Percentiles rank a stretch among this genome's conserved stretches.
These are phyloP conservation scores for Biancaea sappan DNA, from an alignment of 306 rosid species.

Conservation along the genomic window DNA sequence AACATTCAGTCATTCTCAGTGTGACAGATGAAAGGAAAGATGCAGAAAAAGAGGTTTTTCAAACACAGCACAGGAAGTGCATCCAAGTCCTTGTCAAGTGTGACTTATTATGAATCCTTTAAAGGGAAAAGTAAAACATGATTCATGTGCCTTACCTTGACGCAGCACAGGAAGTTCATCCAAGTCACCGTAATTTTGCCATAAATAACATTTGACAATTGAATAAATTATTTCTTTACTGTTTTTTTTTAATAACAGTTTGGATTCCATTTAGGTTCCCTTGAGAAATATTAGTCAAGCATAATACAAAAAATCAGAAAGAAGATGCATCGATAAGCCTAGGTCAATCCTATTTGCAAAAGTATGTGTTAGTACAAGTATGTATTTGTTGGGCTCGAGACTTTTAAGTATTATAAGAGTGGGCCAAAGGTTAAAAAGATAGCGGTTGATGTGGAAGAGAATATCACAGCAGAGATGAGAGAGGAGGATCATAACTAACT, in stretches of 20 bases:
- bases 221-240: background rate
- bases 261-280: constrained; percentile 1
- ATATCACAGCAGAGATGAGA: no score
- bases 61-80: background rate
- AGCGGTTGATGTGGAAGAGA: no score
- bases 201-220: background rate
- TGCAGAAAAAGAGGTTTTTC: background rate
- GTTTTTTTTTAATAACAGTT: background rate
- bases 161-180: no score
- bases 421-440: no score
- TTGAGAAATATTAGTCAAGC: background rate
- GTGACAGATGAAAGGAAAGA: constrained; percentile 8
- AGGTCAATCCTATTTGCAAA: background rate
- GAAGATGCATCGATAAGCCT: background rate
- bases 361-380: background rate
- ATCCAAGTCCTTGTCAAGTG: constrained; percentile 29
- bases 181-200: no score
- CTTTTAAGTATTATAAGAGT: no score
- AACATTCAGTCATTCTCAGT: background rate
- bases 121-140: constrained; percentile 5
- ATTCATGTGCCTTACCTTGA: background rate
- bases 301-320: background rate
- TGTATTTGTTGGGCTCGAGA: no score
- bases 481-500: no score
- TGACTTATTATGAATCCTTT: constrained; percentile 22